phyloP scores from a whole-genome alignment of 352 stramenopile genomes.

The Pythium pyrilobum region DNA sequence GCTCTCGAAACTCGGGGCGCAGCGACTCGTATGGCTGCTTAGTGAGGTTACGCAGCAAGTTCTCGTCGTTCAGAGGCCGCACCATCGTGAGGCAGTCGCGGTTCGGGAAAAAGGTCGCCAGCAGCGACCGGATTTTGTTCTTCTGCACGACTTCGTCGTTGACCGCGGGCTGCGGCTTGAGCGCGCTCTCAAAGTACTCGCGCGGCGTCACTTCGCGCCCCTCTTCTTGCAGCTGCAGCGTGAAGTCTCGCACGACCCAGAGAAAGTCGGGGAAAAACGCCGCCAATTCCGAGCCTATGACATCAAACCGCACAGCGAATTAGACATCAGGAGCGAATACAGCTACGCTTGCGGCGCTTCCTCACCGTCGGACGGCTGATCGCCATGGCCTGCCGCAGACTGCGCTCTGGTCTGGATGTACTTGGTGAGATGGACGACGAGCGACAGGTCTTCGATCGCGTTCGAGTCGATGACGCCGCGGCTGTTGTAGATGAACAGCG shows the following conservation, averaged over 20 bases:
- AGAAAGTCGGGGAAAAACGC: conserved; percentile 82
- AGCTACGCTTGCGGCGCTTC: conserved; percentile 31
- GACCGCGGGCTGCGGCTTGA: conserved; percentile 74
- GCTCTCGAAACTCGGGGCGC: conserved; percentile 79
- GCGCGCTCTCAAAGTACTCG: conserved; percentile 85
- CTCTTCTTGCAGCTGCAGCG: conserved; percentile 78
- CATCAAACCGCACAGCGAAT: not conserved
- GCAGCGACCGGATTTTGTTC: conserved; percentile 74
- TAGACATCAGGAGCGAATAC: not conserved
- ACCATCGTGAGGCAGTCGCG: conserved; percentile 88
- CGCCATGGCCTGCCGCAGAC: conserved; percentile 16
- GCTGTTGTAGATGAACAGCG: conserved; percentile 90
- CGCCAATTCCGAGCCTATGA: conserved; percentile 28
- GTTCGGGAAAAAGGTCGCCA: conserved; percentile 82
- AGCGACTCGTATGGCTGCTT: conserved; percentile 71
- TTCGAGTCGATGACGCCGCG: conserved; percentile 88
- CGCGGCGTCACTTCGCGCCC: conserved; percentile 80
- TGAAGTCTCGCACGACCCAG: conserved; percentile 90
- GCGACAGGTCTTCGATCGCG: conserved; percentile 87
- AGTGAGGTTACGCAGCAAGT: conserved; percentile 65
- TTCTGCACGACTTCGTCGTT: conserved; percentile 68
- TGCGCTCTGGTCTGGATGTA: conserved; percentile 74
- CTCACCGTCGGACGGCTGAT: conserved; percentile 13
- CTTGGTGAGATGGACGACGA: conserved; percentile 89
- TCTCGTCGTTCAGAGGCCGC: conserved; percentile 81